These are phyloP conservation scores for Carex scoparia DNA, from an alignment of 176 grass and related monocot genomes.

Conservation along the genomic window DNA sequence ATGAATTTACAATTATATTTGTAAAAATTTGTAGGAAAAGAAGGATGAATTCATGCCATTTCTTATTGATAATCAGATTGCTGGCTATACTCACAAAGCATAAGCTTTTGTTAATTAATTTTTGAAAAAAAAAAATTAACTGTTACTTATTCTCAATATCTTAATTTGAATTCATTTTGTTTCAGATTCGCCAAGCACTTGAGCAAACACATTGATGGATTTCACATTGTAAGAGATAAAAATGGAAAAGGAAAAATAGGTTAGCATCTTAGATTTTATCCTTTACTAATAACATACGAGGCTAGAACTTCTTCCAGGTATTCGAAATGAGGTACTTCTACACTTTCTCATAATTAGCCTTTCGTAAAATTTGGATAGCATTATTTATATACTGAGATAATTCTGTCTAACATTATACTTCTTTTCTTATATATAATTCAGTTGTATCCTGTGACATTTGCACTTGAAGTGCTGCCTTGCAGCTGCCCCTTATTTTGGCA, in stretches of 20 bases:
- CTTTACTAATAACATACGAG: conserved; percentile 48
- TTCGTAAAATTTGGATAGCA: background rate
- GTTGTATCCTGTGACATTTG: conserved; percentile 73
- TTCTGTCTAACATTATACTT: background rate
- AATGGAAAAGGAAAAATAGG: conserved; percentile 37
- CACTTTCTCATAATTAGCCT: background rate
- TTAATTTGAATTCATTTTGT: conserved; percentile 13
- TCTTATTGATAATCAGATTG: conserved; percentile 50
- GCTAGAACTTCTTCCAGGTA: conserved; percentile 87
- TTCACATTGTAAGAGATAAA: conserved; percentile 33
- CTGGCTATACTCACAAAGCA: conserved; percentile 70
- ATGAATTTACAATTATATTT: background rate
- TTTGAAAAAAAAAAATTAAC: background rate
- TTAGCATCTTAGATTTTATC: background rate
- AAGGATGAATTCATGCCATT: conserved; percentile 56
- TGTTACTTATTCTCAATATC: conserved; percentile 2
- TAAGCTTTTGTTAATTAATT: conserved; percentile 20
- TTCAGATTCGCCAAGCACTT: conserved; percentile 62
- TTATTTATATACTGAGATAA: background rate
- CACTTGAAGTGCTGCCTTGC: conserved; percentile 63
- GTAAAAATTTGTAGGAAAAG: conserved; percentile 42
- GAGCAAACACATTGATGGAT: conserved; percentile 55
- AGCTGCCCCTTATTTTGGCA: conserved; percentile 94
- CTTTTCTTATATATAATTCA: conserved; percentile 10
- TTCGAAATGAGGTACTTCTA: conserved; percentile 69